Base-by-base conservation (phyloP, 257 asterid genomes). In the Ballota nigra region DNA sequence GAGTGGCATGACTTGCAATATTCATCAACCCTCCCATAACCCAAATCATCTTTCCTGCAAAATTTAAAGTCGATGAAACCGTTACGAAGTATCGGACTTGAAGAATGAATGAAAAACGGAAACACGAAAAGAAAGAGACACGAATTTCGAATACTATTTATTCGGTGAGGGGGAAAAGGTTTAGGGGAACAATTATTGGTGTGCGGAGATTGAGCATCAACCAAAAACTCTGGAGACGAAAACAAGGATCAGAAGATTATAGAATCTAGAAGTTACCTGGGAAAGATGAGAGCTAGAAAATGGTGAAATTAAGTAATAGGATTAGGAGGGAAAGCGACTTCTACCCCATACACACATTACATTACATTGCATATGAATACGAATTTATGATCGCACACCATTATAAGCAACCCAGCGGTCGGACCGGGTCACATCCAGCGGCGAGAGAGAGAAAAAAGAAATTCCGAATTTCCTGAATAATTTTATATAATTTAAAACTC, bases 1-100 rank as follows among this genome's bases (percentile, higher is more conserved):
- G 82, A 66, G 81, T 71, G 79, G 86, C 84, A 78, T 80, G 81
- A 64, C 72, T 78, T 26, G 82, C 77, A 40, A 79, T 71, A 80
- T 77, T 69, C 56, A 82, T 76, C 72, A 78, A 61, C 70, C 78
- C 83, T 31, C 77, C 76, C 64, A 73, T 52, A 68, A 24, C 66
- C 86, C 72, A 69, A 86, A 77, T 80, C 74, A 73, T 71, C 24
- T 41, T 67, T 43, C 23, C 74, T 63, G 77, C 49, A 52, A 63
- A 51, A 67, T 6, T 23, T 5, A 0, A 49, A 75, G 52, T 61
- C 23, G 12, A 56, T 26, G 18, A 43, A 64, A 43, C 51, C 33
- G 23, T 73, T 53, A 56, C 23, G 63, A 53, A 31, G 53, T 6
- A 60, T 60, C 78, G 24, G 41, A 36, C 1, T 43, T 70, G 8